Base-by-base conservation (phyloP, 2,329 filamentous ascomycete species). In the Penicillium sp. region DNA sequence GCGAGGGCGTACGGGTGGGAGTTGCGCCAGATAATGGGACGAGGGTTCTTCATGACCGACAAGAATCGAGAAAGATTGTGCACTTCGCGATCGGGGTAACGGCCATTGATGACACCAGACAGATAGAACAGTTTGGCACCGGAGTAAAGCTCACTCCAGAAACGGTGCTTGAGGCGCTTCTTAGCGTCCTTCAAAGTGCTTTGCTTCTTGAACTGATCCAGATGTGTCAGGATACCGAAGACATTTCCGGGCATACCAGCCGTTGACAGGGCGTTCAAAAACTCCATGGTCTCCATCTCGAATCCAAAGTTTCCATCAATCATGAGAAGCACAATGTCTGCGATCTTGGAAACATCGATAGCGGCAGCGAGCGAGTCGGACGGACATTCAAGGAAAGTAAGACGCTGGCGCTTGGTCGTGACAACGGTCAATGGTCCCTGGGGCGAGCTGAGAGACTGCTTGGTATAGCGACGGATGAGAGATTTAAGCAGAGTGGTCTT, bases 221-320 rank as follows among this genome's bases (percentile, higher is more conserved):
- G 81, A 79, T 99, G 95, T 14, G 94, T 97, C 43, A 99, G 83
- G 54, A 99, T 92, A 49, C 94, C 94, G 71, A 99, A 97, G 36
- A 99, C 92, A 67, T 99, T 99, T 61, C 94, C 93, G 0, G 95
- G 94, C 93, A 99, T 97, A 73, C 94, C 94, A 29, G 90, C 96
- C 2, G 91, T 86, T n/a, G 90, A 89, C 47, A 99, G 80, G 16
- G 97, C 87, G 66, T 97, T 97, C 69, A 99, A 79, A 58, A 99
- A 99, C 76, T 99, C 94, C 94, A 99, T 99, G 0, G 94, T 99
- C 81, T 99, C 94, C 94, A 99, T 99, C 77, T 99, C 94, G 70
- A 99, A 99, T 13, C 94, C 95, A 68, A 90, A 99, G 76, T 97
- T 97, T 52, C 94, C 95, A 71, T 99, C 94, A 65, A 99, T 99